Base-by-base conservation (phyloP, 2,329 filamentous ascomycete species). In the Thielaviopsis punctulata region DNA sequence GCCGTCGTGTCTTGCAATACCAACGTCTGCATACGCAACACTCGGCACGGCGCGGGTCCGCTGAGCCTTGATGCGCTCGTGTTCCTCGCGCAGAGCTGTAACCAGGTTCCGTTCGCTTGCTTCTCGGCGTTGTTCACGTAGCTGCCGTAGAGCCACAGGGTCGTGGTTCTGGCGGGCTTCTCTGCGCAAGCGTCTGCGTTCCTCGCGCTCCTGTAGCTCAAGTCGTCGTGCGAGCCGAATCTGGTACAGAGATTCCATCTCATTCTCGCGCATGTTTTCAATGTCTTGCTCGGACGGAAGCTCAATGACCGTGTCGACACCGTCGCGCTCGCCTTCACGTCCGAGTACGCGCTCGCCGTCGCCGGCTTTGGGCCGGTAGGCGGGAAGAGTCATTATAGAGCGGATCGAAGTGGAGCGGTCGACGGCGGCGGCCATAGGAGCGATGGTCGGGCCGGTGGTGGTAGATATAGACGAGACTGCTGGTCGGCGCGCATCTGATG, bases 161-260 rank as follows among this genome's bases (percentile, higher is more conserved):
- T 94, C 87, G 48, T 84, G 81, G 49, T 81, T 73, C 52, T 72
- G 75, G 48, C 85, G 77, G 10, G 89, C 89, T 57, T 88, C 84
- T 25, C 78, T 71, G 24, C 86, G 73, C 53, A 79, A 71, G 46
- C 77, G 73, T 49, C 86, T 73, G n/a, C 85, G 72, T 57, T 84
- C 80, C 58, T 93, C 86, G 4, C 87, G 80, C 56, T 92, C 87
- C 4, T 79, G 77, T 39, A 82, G 73, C 63, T 93, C 84, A 52
- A 77, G 73, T 49, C 89, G 78, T 51, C 92, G 77, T 18, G 86
- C 80, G 12, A 85, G 63, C 12, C 92, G 82, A 55, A 96, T 90
- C 64, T 94, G 87, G 64, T 94, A 96, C 41, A 96, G 67, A 0
- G 85, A 79, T 56, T 92, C 85, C 92, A 96, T 96, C 64, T 95